Base-by-base conservation (phyloP, 768 basidiomycete genomes). In the Podaxis mareebaensis region DNA sequence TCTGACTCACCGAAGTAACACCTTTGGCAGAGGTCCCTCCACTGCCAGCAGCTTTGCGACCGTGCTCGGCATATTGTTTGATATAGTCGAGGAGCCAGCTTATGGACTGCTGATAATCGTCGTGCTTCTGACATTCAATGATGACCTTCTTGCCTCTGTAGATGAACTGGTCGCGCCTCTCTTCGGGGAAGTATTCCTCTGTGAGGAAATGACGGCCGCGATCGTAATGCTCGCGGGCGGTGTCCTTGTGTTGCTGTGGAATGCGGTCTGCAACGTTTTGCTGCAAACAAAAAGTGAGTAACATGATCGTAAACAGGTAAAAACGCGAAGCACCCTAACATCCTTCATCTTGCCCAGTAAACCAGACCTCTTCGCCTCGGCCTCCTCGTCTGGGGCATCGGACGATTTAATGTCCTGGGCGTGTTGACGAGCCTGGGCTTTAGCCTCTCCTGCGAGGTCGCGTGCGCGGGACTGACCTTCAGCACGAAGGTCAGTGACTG, bases 141-240 rank as follows among this genome's bases (percentile, higher is more conserved):
- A 97, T 85, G 40, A 91, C 89, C 86, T 97, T 98, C 82, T 98
- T 98, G 5, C 87, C 83, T 12, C 96, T 85, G 80, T 90, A 96
- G 70, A 99, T 91, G 75, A 95, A 97, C 70, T 93, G 93, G 59
- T 96, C 93, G 24, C 93, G 84, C 22, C 96, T 81, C 75, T 95
- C 95, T 68, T 90, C 81, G 0, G 96, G 95, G 82, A 97, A 95
- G 67, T 90, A 91, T 42, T 96, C 92, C 54, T 95, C 92, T 15
- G 77, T 76, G 58, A 97, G 68, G 74, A 92, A 91, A 36, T 87
- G 80, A 70, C 85, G 86, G 26, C 85, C 82, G 15, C 83, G 81
- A 52, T 91, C 83, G 49, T 80, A 55, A 12, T 87, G 78, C 6
- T 89, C 84, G 38, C 79, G 73, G 0, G 78, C 83, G 12, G 71